Conservation (phyloP, 176 grass and related monocot genomes). For the Triticum dicoccoides region DNA sequence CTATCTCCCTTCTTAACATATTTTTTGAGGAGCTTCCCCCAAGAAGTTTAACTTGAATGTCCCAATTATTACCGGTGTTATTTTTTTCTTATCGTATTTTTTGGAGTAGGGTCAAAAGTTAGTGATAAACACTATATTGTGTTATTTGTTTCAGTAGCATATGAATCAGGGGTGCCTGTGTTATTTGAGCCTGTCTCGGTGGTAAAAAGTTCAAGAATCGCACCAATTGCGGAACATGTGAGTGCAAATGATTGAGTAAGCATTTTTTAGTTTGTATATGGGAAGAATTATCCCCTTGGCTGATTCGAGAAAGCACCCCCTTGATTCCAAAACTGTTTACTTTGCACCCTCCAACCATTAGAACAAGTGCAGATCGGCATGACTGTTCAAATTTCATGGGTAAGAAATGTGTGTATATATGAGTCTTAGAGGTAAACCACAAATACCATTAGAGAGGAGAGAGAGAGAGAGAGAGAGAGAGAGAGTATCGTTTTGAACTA, state of each 20-base stretch:
- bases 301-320: not conserved
- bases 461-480: not conserved
- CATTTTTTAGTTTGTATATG: conserved; percentile 20
- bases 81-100: conserved; percentile 22
- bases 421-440: not conserved
- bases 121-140: conserved; percentile 13
- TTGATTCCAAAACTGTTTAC: not conserved
- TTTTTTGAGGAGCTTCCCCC: not conserved
- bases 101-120: conserved; percentile 23
- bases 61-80: not conserved
- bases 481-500: not conserved
- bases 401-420: not conserved
- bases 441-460: not conserved
- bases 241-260: conserved; percentile 33
- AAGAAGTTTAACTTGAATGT: not conserved
- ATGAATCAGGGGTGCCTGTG: conserved; percentile 58
- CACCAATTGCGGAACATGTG: conserved; percentile 66
- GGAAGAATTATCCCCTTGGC: not conserved
- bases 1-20: not conserved
- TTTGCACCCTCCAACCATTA: not conserved
- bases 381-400: not conserved
- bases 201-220: conserved; percentile 75
- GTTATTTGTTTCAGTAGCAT: conserved; percentile 62
- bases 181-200: conserved; percentile 96
- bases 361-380: not conserved